Conservation (phyloP, 805 yeast species). For the Priceomyces castillae region DNA sequence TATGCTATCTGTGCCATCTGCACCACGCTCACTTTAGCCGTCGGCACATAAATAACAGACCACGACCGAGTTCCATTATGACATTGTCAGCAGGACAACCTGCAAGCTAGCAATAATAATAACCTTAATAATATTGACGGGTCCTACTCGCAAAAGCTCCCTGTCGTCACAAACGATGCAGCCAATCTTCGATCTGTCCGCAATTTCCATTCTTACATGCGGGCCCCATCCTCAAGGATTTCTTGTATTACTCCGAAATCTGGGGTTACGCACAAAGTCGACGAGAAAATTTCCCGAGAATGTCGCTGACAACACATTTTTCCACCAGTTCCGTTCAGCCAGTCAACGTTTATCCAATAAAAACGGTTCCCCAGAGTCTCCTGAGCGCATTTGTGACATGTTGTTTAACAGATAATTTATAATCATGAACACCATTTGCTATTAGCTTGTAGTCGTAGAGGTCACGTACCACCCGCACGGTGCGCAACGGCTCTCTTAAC, state of each 20-base stretch:
- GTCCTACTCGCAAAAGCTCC: neutral
- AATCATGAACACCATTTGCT: too few relatives aligned
- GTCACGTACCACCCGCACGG: neutral
- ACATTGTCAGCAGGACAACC: too few relatives aligned
- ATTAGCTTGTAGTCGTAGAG: too few relatives aligned
- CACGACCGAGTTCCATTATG: neutral
- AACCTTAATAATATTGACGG: neutral
- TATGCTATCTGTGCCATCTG: neutral
- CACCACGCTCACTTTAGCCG: neutral
- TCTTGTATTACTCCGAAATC: constrained; percentile 1
- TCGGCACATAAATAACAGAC: neutral
- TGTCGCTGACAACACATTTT: neutral
- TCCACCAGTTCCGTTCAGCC: too few relatives aligned
- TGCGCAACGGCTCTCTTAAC: neutral
- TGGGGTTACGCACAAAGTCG: constrained; percentile 2
- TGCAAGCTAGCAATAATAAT: neutral
- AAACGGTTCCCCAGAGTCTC: too few relatives aligned
- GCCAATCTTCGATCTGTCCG: neutral
- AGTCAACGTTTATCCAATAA: too few relatives aligned
- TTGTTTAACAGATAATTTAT: too few relatives aligned
- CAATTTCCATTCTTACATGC: neutral
- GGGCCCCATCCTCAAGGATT: neutral
- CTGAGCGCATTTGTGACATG: too few relatives aligned
- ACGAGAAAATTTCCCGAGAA: neutral
- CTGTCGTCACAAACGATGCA: neutral